Percentiles rank a stretch among this genome's conserved stretches.
Evolutionary conservation across 2,329 filamentous ascomycete genomes (phyloP).

Genomic region (Periconia digitata): DNA sequence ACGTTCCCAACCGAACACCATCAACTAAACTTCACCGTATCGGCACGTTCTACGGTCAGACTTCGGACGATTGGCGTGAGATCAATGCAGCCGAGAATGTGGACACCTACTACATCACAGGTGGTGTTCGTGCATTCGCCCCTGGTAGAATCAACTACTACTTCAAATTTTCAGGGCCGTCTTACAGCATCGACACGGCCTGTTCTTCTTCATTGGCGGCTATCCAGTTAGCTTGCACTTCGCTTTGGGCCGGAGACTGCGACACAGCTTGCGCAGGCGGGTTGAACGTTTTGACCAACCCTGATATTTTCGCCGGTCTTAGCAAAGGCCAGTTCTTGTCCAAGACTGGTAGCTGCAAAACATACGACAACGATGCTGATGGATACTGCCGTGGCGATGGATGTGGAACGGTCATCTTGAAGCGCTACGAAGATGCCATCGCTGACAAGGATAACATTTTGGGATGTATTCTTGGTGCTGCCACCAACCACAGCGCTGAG

Average conservation of each 20-base stretch:
- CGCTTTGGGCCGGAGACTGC: conserved; percentile 73
- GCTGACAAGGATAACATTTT: conserved; percentile 72
- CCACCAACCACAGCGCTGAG: conserved; percentile 81
- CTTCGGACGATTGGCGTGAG: conserved; percentile 76
- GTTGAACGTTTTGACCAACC: conserved; percentile 76
- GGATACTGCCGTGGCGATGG: conserved; percentile 82
- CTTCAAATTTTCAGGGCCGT: conserved; percentile 75
- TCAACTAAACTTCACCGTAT: conserved; percentile 67
- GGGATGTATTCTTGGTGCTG: conserved; percentile 72
- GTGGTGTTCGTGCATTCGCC: conserved; percentile 62
- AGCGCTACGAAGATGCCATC: conserved; percentile 76
- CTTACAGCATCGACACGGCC: conserved; percentile 74
- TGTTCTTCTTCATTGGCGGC: conserved; percentile 75
- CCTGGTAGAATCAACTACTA: conserved; percentile 73
- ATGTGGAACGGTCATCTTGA: conserved; percentile 73
- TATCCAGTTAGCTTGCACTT: conserved; percentile 71
- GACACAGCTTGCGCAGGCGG: conserved; percentile 82
- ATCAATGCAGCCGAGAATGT: conserved; percentile 73
- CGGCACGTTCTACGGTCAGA: conserved; percentile 74
- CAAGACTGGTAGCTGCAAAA: conserved; percentile 75
- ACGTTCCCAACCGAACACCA: conserved; percentile 70
- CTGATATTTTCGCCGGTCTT: conserved; percentile 75
- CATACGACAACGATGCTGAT: conserved; percentile 78
- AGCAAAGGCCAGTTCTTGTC: conserved; percentile 78
- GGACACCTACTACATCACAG: conserved; percentile 68